Evolutionary conservation across 1,139 yeast genomes (phyloP), one percentile per base, ranked within the genome.

Genomic region (Diutina ranongensis): DNA sequence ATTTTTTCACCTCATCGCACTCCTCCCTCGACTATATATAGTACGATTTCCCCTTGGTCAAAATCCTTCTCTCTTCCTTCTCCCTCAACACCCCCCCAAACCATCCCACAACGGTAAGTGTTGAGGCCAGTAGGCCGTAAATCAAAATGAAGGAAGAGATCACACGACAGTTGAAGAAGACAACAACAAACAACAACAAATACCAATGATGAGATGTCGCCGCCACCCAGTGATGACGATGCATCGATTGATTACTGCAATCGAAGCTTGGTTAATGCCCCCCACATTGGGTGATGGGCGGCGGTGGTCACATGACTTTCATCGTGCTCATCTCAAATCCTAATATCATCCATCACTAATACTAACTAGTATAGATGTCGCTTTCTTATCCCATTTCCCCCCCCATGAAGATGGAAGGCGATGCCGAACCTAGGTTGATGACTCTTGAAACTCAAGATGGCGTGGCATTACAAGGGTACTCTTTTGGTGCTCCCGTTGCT

Each of bases 391-490:
- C 96, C 50, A 84, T 87, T 61, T 74, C 92, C 57, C 95, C 95
- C 49, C 94, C 95, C 55, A 76, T 85, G 80, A 83, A 81, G 60
- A 72, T 86, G 48, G 77, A 82, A 51, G 84, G 85, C 57, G 87
- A 85, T 68, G 42, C 42, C 42, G 28, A 25, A 25, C 32, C 42
- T 25, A 80, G 82, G 59, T 71, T 88, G 68, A 80, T 88, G 76
- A 82, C 95, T 50, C 77, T 92, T 63, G 96, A 94, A 67, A 79
- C 95, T 57, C 84, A 86, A 58, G 94, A 88, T 65, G 97, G 97
- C 52, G 67, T 81, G 53, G 80, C 83, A 50, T 75, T 89, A 56
- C 95, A 88, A 68, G 99, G 99, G 67, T 92, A 86, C 71, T 89
- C 98, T 21, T 94, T 94, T 57, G 99, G 99, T 72, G 97, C 98